Evolutionary conservation across 164 flowering plant genomes (phyloP).

Genomic region (Dillenia turbinata): DNA sequence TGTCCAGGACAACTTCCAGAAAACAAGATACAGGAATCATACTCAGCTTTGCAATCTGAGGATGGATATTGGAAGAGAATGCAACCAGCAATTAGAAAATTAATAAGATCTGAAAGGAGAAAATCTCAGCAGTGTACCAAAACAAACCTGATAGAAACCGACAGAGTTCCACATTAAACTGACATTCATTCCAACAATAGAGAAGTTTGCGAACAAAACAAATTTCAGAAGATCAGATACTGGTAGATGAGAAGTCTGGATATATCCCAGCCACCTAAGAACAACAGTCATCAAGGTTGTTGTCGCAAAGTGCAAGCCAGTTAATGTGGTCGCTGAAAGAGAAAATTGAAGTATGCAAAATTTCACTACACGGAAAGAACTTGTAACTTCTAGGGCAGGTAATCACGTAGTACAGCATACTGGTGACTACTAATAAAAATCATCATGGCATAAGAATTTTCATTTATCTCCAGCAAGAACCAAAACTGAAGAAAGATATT

Average conservation of each 20-base stretch:
- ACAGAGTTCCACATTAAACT: slow-evolving; percentile 95
- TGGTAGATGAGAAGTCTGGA: slow-evolving; percentile 74
- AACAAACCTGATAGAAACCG: slow-evolving; percentile 81
- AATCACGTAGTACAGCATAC: no score
- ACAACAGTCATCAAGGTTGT: slow-evolving; percentile 70
- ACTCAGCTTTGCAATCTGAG: slow-evolving; percentile 87
- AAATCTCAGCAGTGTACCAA: neutral
- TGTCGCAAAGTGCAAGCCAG: slow-evolving; percentile 86
- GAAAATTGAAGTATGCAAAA: neutral
- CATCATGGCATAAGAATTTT: no score
- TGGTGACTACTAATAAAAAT: no score
- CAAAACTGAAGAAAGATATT: no score
- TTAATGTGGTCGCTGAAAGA: slow-evolving; percentile 85
- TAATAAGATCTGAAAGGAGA: neutral
- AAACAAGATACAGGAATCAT: slow-evolving; percentile 89
- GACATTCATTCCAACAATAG: slow-evolving; percentile 94
- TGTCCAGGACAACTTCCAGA: slow-evolving; percentile 68
- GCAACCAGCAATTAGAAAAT: neutral
- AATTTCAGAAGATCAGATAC: slow-evolving; percentile 65
- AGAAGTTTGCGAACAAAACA: slow-evolving; percentile 78
- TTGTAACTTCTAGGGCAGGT: no score
- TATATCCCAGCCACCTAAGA: slow-evolving; percentile 74
- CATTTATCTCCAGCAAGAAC: no score
- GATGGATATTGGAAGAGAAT: neutral
- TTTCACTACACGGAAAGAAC: no score